A percentile compares a stretch with the other conserved stretches of the same genome.
These are phyloP conservation scores for Septoria petroselini DNA, from an alignment of 2,329 filamentous ascomycete genomes.

Conservation along the genomic window DNA sequence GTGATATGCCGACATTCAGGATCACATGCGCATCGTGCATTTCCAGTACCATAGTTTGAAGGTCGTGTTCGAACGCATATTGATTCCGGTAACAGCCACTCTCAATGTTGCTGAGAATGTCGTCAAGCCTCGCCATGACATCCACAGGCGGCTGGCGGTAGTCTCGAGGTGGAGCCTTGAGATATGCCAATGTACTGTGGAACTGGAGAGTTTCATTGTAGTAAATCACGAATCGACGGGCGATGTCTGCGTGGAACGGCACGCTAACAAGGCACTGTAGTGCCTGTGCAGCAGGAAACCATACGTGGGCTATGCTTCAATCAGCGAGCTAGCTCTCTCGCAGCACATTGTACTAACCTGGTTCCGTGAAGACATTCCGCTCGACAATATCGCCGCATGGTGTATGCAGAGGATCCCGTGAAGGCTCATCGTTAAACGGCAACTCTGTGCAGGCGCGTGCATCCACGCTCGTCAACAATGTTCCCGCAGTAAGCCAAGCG, in stretches of 20 bases:
- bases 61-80: constrained; percentile 41
- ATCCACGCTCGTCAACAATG: too few relatives aligned
- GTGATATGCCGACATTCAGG: constrained; percentile 32
- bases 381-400: too few relatives aligned
- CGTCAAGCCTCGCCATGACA: constrained; percentile 34
- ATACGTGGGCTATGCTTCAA: too few relatives aligned
- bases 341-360: too few relatives aligned
- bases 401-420: too few relatives aligned
- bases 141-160: constrained; percentile 41
- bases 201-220: constrained; percentile 44
- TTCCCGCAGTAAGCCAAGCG: too few relatives aligned
- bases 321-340: too few relatives aligned
- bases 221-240: constrained; percentile 42
- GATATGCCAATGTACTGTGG: constrained; percentile 40
- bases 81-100: constrained; percentile 37
- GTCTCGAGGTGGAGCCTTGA: constrained; percentile 37
- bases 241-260: constrained; percentile 44
- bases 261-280: constrained; percentile 43
- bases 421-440: too few relatives aligned
- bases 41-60: constrained; percentile 37
- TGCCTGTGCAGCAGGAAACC: constrained; percentile 26
- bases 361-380: too few relatives aligned
- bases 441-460: too few relatives aligned
- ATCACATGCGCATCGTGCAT: constrained; percentile 40
- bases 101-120: constrained; percentile 35